Evolutionary conservation across 2,329 filamentous ascomycete genomes (phyloP).

Genomic region (Diplocarpon rosae): DNA sequence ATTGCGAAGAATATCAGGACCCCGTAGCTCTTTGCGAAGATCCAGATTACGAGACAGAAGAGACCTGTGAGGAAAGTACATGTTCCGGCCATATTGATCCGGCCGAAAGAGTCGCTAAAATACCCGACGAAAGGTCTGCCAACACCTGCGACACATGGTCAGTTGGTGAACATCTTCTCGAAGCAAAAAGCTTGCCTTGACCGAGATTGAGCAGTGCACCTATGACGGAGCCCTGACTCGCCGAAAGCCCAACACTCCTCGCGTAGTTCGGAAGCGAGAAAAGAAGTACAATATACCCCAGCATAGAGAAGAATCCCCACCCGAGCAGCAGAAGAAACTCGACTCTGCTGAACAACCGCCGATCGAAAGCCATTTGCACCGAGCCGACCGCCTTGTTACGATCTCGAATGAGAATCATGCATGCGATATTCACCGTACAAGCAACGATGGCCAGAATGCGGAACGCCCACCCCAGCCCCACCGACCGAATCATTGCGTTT

Average conservation of each 20-base stretch:
- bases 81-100: conserved; percentile 59
- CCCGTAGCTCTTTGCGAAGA: conserved; percentile 51
- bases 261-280: conserved; percentile 69
- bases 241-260: conserved; percentile 51
- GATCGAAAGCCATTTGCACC: conserved; percentile 56
- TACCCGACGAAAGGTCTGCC: conserved; percentile 64
- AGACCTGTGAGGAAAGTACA: conserved; percentile 55
- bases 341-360: conserved; percentile 44
- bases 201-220: conserved; percentile 62
- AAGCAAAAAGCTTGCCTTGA: conserved; percentile 29
- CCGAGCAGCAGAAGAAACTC: conserved; percentile 55
- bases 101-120: conserved; percentile 57
- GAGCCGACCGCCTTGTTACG: conserved; percentile 61
- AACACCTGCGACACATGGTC: conserved; percentile 42
- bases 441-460: conserved; percentile 43
- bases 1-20: conserved; percentile 62
- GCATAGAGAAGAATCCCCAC: conserved; percentile 61
- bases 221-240: conserved; percentile 57
- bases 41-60: conserved; percentile 62
- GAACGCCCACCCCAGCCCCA: conserved; percentile 46
- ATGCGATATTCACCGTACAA: conserved; percentile 52
- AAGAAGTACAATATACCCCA: conserved; percentile 66
- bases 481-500: conserved; percentile 42
- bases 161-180: too few species aligned
- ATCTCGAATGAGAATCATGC: conserved; percentile 54